A percentile compares a stretch with the other conserved stretches of the same genome.
These are phyloP conservation scores for Aquilaria sinensis DNA, from an alignment of 345 rosid genomes.

Conservation along the genomic window DNA sequence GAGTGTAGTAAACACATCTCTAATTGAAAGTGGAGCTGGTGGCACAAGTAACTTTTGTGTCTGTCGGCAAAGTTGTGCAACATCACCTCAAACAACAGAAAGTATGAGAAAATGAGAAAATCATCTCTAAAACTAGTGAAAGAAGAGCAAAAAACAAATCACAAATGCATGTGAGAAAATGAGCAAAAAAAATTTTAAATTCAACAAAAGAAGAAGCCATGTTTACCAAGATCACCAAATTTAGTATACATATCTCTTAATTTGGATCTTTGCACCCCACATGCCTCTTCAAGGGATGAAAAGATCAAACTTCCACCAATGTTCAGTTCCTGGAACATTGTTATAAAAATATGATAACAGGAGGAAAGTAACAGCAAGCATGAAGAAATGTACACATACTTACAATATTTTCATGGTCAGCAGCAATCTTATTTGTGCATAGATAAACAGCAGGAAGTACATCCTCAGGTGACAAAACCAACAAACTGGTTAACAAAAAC, in stretches of 20 bases:
- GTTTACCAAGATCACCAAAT: conserved; percentile 83
- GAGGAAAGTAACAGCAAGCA: not conserved
- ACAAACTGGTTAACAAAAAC: conserved; percentile 44
- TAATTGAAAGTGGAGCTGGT: conserved; percentile 62
- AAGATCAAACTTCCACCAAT: conserved; percentile 80
- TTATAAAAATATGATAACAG: not conserved
- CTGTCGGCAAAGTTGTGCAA: conserved; percentile 83
- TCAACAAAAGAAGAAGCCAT: not conserved
- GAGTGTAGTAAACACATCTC: conserved; percentile 60
- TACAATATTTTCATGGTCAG: conserved; percentile 82
- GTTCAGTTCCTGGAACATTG: conserved; percentile 60
- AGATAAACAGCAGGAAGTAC: conserved; percentile 77
- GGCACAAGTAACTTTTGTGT: conserved; percentile 74
- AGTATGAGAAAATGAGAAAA: conserved; percentile 4
- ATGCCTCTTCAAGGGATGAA: conserved; percentile 82
- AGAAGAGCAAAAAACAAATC: not conserved
- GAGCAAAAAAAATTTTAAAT: conserved; percentile 1
- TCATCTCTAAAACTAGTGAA: not conserved
- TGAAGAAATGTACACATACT: conserved; percentile 14
- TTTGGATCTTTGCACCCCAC: conserved; percentile 66
- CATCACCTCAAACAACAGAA: conserved; percentile 57
- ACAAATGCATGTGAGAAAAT: no score
- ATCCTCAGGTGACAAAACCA: conserved; percentile 86
- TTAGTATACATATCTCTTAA: conserved; percentile 72
- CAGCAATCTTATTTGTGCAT: conserved; percentile 84